phyloP scores from a whole-genome alignment of 495 filamentous ascomycete species.

The Neurospora sp. region DNA sequence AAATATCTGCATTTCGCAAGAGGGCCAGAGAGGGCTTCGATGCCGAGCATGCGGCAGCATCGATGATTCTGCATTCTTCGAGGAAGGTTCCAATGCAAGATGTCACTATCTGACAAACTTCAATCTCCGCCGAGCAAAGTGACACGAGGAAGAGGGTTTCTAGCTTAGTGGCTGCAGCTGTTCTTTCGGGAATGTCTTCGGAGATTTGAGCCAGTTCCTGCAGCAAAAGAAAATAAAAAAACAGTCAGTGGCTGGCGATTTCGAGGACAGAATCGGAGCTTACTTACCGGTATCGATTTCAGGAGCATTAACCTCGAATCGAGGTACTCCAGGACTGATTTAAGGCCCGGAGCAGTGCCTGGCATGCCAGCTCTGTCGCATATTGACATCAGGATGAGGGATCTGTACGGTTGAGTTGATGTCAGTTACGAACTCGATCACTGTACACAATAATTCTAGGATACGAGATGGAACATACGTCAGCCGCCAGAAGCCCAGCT shows the following conservation, averaged over 20 bases:
- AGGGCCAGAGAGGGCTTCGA: constrained; percentile 38
- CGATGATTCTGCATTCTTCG: constrained; percentile 47
- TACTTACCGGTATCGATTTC: constrained; percentile 33
- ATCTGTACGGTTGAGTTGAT: constrained; percentile 24
- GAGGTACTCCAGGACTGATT: constrained; percentile 41
- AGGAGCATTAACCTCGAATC: constrained; percentile 38
- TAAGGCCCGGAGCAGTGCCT: constrained; percentile 30
- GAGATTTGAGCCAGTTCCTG: constrained; percentile 38
- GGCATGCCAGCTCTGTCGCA: constrained; percentile 36
- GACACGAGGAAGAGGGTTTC: constrained; percentile 51
- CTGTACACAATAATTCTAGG: not conserved
- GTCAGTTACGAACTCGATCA: not conserved
- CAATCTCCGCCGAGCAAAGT: constrained; percentile 52
- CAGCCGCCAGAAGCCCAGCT: constrained; percentile 40
- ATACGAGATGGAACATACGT: constrained; percentile 30
- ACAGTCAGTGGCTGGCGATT: not conserved
- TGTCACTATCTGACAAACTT: constrained; percentile 51
- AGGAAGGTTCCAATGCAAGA: constrained; percentile 51
- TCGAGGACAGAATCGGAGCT: not conserved
- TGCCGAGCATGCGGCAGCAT: constrained; percentile 33
- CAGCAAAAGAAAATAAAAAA: not conserved
- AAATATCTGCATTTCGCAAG: constrained; percentile 49
- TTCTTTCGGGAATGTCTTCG: constrained; percentile 41
- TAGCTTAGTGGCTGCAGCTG: constrained; percentile 36
- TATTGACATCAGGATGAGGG: constrained; percentile 38